Base-by-base conservation (phyloP, 768 basidiomycete species). In the Boletus subparvulus region DNA sequence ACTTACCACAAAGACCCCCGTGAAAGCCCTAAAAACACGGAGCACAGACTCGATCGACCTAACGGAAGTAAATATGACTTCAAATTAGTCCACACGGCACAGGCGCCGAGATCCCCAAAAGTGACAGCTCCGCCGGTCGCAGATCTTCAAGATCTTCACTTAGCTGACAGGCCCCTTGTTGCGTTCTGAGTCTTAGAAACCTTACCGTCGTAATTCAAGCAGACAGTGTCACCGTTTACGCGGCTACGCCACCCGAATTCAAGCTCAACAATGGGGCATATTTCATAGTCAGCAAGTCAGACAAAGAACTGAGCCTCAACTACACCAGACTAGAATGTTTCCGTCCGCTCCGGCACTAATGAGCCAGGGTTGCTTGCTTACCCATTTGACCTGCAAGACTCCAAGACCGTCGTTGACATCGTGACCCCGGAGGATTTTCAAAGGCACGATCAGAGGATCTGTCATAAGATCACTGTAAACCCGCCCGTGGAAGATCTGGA, bases 361-460 rank as follows among this genome's bases (percentile, higher is more conserved):
- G 39, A 97, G 80, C 97, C 96, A 98, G 51, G 96, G 94, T 59
- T 94, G 87, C 60, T 84, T 84, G 64, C 79, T 84, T 57, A 88
- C 90, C 96, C 97, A 99, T 70, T 80, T 85, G 55, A 95, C 77
- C 67, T 94, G 90, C 56, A 98, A 79, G 51, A 98, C 95, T 39
- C 97, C 97, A 24, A 98, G 80, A 2, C 90, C 91, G 32, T 95
- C 92, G 57, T 75, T 82, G 52, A 98, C 75, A 44, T 82, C 77
- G 72, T 98, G 97, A n/a, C 95, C 97, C 35, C 91, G 80, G 45
- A 99, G 80, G 50, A 98, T 96, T 75, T 98, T 98, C 66, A 99
- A 77, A 19, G 97, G 97, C 1, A 99, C 96, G 65, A 99, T 98
- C 56, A 98, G 78, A 33, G 97, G 96, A 74, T 99, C 96, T 44